These are phyloP conservation scores for Nicotiana rustica DNA, from an alignment of 305 asterid genomes.

Conservation along the genomic window DNA sequence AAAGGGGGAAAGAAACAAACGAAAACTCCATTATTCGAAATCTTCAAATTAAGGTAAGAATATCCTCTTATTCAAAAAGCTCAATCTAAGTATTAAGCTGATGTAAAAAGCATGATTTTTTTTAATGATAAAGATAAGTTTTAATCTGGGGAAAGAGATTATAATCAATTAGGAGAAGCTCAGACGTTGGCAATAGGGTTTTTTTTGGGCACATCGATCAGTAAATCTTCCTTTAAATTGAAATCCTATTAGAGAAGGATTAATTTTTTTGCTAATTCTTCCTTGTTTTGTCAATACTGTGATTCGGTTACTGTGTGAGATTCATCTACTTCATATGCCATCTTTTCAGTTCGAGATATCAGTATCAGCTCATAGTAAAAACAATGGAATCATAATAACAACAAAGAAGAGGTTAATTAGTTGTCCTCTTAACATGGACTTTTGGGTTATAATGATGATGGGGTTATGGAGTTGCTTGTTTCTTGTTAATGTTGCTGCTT, in stretches of 20 bases:
- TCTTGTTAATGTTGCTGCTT: not conserved
- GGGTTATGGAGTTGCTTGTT: not conserved
- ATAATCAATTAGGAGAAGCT: not conserved
- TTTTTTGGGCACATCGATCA: no score
- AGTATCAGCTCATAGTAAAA: not conserved
- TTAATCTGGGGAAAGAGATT: not conserved
- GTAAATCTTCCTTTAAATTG: no score
- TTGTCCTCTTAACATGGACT: not conserved
- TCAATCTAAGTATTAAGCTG: not conserved
- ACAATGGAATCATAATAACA: not conserved
- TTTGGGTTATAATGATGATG: not conserved
- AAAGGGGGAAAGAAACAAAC: no score
- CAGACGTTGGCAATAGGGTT: not conserved
- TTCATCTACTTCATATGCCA: not conserved
- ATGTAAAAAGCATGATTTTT: not conserved
- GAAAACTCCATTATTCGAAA: not conserved
- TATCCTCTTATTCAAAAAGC: not conserved
- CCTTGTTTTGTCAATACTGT: not conserved
- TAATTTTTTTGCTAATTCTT: not conserved
- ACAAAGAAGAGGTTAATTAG: not conserved
- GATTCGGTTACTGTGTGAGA: not conserved
- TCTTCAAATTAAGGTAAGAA: not conserved
- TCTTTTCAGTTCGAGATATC: not conserved
- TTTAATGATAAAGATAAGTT: not conserved
- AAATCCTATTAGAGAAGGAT: no score